Conservation (phyloP, 1,284 basidiomycete genomes). For the Rhodotorula sp. region DNA sequence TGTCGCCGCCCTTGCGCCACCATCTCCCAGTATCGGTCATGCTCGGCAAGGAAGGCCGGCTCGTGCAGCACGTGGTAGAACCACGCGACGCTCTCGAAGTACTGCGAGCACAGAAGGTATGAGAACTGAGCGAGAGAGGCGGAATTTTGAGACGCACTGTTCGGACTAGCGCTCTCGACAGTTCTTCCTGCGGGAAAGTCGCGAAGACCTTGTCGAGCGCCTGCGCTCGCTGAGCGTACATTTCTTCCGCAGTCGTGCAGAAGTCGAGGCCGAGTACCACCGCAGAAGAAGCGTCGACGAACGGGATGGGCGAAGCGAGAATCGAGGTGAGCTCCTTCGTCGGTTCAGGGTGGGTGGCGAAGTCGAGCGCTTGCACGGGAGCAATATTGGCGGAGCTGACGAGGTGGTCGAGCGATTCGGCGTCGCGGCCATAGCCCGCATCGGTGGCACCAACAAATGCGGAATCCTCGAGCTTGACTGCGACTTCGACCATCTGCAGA, state of each 20-base stretch:
- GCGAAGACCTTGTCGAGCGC: constrained; percentile 10
- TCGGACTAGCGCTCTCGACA: background rate
- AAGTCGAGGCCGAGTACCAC: constrained; percentile 19
- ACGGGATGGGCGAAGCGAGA: background rate
- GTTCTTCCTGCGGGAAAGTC: constrained; percentile 1
- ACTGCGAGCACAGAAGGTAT: background rate
- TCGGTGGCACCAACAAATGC: background rate
- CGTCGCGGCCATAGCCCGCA: background rate
- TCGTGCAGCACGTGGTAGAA: constrained; percentile 19
- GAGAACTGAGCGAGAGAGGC: too few species aligned
- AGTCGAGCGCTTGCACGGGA: background rate
- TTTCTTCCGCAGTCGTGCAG: constrained; percentile 4
- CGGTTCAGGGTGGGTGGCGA: background rate
- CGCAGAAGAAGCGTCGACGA: background rate
- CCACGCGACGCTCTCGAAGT: constrained; percentile 19
- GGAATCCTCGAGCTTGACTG: background rate
- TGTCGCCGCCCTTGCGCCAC: constrained; percentile 8
- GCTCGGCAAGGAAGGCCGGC: constrained; percentile 19
- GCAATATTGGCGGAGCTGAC: background rate
- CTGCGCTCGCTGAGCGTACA: background rate
- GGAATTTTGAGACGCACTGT: too few species aligned
- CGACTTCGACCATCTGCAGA: constrained; percentile 2
- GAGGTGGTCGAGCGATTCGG: background rate
- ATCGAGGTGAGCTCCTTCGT: constrained; percentile 14
- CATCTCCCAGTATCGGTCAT: constrained; percentile 35